Base-by-base conservation (phyloP, 768 basidiomycete species). In the Panaeolus cyanescens region DNA sequence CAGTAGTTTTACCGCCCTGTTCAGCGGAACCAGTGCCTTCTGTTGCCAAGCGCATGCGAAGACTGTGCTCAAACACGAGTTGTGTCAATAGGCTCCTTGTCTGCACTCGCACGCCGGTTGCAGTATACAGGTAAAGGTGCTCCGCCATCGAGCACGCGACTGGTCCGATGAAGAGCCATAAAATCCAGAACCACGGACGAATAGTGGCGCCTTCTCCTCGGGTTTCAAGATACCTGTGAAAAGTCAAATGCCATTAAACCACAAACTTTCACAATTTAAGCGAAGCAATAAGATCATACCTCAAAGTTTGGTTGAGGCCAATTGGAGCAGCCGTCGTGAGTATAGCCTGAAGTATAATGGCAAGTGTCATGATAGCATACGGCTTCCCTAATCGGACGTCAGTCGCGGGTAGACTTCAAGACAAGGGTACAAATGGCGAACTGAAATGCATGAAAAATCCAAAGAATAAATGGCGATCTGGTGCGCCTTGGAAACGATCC, bases 181-280 rank as follows among this genome's bases (percentile, higher is more conserved):
- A 32, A 13, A 91, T 81, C 89, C 90, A 92, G 6, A 91, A 82
- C 84, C 89, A 90, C 1, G 90, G 90, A 33, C 81, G 80, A 31
- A 88, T 71, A 6, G 72, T 65, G 0, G 86, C 78, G 22, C 71
- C 78, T 59, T 79, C 67, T 3, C 85, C 85, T 12, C 75, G 72
- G 2, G 70, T 79, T 72, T 90, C 88, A 17, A 92, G 72, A 66
- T 90, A 86, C 34, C 83, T 87, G 58, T 20, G n/a, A n/a, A n/a
- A n/a, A 32, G 32, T 20, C n/a, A 17, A 58, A 36, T 55, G 32
- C 20, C 36, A 20, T 39, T 34, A 34, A 34, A 34, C 7, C 6
- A 7, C 33, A 20, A 15, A 2, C 34, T 15, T 28, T 15, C 31
- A 22, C 45, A 54, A 10, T n/a, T n/a, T n/a, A 15, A 12, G 37